Base-by-base conservation (phyloP, 1,284 basidiomycete species). In the Sporisorium scitamineum region DNA sequence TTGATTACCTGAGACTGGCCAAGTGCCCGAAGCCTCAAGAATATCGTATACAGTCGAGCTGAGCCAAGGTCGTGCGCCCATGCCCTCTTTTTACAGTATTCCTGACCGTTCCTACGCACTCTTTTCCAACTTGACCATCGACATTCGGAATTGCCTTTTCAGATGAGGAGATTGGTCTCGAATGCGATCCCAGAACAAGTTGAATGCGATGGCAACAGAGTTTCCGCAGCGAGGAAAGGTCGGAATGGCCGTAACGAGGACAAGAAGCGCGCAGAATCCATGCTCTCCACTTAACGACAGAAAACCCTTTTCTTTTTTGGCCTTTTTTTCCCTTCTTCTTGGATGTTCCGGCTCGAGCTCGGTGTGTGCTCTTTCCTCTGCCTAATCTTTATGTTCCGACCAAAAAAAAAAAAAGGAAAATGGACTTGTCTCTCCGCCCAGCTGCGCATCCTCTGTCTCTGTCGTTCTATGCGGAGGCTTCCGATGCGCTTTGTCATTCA, bases 11-110 rank as follows among this genome's bases (percentile, higher is more conserved):
- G 22, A 53, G 34, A 61, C 58, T n/a, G 51, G 16, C 10, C 20
- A 61, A 54, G 32, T 61, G 58, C 58, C 37, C 27, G n/a, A n/a
- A n/a, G n/a, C n/a, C 31, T 50, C 18, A n/a, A 32, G n/a, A 2
- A 26, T 20, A 14, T 39, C 42, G 18, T 26, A 44, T 34, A 37
- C 39, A 26, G 41, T 34, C 39, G 26, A 44, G 32, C 41, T 45
- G 29, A 47, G 29, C 59, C 51, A 54, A 37, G 51, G 59, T 61
- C 42, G 51, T 41, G 51, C 59, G 59, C 51, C 47, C 59, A 47
- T 45, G 50, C 16, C 22, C 45, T 39, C 24, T 6, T 20, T 41
- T 32, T n/a, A n/a, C n/a, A n/a, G n/a, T n/a, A n/a, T n/a, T n/a
- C n/a, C n/a, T n/a, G n/a, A n/a, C n/a, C n/a, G n/a, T n/a, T n/a